Conservation (phyloP, 768 basidiomycete species). For the Mycena galericulata region DNA sequence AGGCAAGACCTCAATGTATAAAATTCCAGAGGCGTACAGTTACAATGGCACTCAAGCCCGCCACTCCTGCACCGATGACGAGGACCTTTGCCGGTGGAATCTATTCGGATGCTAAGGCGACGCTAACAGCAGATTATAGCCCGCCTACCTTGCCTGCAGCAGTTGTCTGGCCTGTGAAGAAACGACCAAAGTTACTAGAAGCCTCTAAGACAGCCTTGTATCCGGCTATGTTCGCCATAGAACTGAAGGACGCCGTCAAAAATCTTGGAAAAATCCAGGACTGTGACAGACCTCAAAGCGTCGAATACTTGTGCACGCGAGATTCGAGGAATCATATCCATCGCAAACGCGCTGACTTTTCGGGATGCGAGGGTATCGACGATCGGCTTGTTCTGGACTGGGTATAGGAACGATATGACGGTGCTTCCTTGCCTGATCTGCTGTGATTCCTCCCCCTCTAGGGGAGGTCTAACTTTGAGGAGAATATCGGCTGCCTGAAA, state of each 20-base stretch:
- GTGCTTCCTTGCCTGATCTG: slow-evolving; percentile 80
- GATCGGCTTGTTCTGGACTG: slow-evolving; percentile 81
- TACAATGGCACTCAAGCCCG: slow-evolving; percentile 88
- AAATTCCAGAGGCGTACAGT: slow-evolving; percentile 65
- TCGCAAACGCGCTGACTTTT: slow-evolving; percentile 69
- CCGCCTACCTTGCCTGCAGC: slow-evolving; percentile 78
- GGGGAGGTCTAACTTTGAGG: slow-evolving; percentile 87
- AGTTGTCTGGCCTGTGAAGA: slow-evolving; percentile 91
- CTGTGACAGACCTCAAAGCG: slow-evolving; percentile 73
- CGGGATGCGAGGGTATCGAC: slow-evolving; percentile 60
- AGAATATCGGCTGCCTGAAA: slow-evolving; percentile 79
- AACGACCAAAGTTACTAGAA: slow-evolving; percentile 89
- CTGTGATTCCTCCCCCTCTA: slow-evolving; percentile 69
- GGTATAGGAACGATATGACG: slow-evolving; percentile 86
- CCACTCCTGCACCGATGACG: slow-evolving; percentile 90
- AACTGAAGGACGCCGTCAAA: slow-evolving; percentile 56
- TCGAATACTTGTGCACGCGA: slow-evolving; percentile 93
- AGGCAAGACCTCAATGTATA: not conserved
- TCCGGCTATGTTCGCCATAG: slow-evolving; percentile 95
- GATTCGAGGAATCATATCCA: slow-evolving; percentile 94
- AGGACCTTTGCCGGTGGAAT: slow-evolving; percentile 90
- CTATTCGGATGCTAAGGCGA: slow-evolving; percentile 50
- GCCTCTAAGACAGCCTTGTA: slow-evolving; percentile 94
- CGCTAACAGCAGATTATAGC: not conserved
- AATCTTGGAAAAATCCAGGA: not conserved